Percentiles rank a stretch among this genome's conserved stretches.
phyloP scores from a whole-genome alignment of 73 alveolate genomes.

The Symbiodinium natans region DNA sequence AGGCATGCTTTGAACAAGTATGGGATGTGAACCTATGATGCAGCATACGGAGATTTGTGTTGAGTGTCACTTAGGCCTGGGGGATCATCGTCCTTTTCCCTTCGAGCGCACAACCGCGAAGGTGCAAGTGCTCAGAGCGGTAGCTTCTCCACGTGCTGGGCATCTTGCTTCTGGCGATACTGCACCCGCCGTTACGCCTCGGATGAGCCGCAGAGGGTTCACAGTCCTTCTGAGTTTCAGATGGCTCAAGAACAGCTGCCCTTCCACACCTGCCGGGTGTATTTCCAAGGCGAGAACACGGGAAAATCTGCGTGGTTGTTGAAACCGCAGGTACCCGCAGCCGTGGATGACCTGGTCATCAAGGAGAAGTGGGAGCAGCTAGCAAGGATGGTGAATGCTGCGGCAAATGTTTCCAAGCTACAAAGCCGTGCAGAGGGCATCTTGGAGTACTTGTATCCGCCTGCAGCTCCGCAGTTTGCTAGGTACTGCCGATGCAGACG shows the following conservation, averaged over 20 bases:
- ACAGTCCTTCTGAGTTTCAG: background rate
- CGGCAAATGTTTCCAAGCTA: background rate
- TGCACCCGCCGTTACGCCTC: background rate
- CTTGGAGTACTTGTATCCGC: slow-evolving; percentile 38
- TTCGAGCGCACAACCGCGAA: background rate
- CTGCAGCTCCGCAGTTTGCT: slow-evolving; percentile 27
- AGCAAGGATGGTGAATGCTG: slow-evolving; percentile 26
- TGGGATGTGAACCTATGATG: background rate
- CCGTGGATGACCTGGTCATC: slow-evolving; percentile 26
- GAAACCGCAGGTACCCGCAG: slow-evolving; percentile 11
- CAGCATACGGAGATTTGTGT: background rate
- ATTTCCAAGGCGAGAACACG: slow-evolving; percentile 51
- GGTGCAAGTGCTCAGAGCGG: background rate
- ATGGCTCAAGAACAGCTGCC: slow-evolving; percentile 56
- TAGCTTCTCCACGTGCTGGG: background rate
- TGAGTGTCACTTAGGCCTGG: background rate
- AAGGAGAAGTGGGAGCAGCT: slow-evolving; percentile 48
- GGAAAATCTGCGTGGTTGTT: slow-evolving; percentile 11
- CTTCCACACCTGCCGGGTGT: slow-evolving; percentile 45
- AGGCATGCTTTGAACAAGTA: too few relatives aligned
- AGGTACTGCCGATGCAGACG: slow-evolving; percentile 22
- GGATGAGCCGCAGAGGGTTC: background rate
- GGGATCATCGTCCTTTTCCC: background rate
- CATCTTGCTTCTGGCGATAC: slow-evolving; percentile 9
- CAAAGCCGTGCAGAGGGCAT: background rate